Conservation (phyloP, 495 filamentous ascomycete genomes). For the Aspergillus kassunensis region DNA sequence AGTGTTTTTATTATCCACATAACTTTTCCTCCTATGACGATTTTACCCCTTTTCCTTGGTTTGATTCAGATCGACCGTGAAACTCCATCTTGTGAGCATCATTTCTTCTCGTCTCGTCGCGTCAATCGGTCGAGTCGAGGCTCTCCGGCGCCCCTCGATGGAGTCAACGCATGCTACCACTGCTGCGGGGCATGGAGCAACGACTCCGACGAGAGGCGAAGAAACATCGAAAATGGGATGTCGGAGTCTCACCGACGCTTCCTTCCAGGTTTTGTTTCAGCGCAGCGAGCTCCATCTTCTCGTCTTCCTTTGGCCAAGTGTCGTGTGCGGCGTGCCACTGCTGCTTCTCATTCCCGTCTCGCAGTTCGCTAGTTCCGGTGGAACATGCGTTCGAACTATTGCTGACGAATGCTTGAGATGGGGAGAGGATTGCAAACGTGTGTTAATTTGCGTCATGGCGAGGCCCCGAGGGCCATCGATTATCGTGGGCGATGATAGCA, state of each 20-base stretch:
- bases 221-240: not conserved
- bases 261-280: not conserved
- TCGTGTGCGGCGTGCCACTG: not conserved
- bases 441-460: not conserved
- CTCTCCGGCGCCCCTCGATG: too few species aligned
- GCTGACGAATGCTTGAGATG: constrained; percentile 3
- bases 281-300: not conserved
- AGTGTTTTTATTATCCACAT: not conserved
- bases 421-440: not conserved
- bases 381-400: not conserved
- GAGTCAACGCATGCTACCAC: too few species aligned
- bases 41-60: constrained; percentile 5
- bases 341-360: too few species aligned
- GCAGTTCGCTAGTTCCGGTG: not conserved
- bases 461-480: not conserved
- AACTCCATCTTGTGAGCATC: not conserved
- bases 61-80: constrained; percentile 10
- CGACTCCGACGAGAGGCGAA: too few species aligned
- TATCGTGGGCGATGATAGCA: not conserved
- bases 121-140: not conserved
- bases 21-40: not conserved
- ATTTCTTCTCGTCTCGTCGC: not conserved
- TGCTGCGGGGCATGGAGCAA: too few species aligned
- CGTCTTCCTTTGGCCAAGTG: too few species aligned
- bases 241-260: constrained; percentile 10